Conservation (phyloP, 2,329 filamentous ascomycete genomes). For the Fusarium napiforme region DNA sequence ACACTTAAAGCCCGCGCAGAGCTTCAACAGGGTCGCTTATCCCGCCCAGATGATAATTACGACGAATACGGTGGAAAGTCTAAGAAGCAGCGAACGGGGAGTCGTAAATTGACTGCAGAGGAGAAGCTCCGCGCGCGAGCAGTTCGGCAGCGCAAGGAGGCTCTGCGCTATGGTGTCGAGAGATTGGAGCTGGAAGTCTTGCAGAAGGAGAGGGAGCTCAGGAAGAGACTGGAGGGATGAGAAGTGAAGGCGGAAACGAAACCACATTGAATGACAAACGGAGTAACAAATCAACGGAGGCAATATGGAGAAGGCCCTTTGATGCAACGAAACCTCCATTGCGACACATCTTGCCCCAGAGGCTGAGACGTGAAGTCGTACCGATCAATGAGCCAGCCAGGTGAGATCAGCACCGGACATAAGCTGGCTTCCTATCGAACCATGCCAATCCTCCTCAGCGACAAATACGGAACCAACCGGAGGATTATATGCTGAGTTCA, state of each 20-base stretch:
- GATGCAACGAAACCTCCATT: background rate
- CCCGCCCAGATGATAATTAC: constrained; percentile 42
- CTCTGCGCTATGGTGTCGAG: constrained; percentile 87
- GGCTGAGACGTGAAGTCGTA: background rate
- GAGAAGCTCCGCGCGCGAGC: constrained; percentile 66
- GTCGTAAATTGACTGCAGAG: constrained; percentile 61
- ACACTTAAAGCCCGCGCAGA: constrained; percentile 84
- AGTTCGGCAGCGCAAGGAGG: constrained; percentile 83
- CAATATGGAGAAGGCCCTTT: background rate
- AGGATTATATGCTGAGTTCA: background rate
- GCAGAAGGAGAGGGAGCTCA: constrained; percentile 73
- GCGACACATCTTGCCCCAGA: background rate
- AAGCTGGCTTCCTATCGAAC: constrained; percentile 12
- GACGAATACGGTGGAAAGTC: constrained; percentile 19
- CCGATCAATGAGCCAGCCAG: constrained; percentile 23
- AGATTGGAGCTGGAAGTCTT: constrained; percentile 86
- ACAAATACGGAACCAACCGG: background rate
- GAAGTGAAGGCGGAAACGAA: background rate
- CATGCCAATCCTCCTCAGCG: constrained; percentile 23
- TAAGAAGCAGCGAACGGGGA: constrained; percentile 40
- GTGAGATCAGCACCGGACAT: constrained; percentile 30
- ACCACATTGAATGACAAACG: background rate
- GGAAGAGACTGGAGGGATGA: constrained; percentile 59
- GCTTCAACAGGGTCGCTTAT: constrained; percentile 78
- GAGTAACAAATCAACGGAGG: background rate